Base-by-base conservation (phyloP, 2,329 filamentous ascomycete species). In the Alternaria triticina region DNA sequence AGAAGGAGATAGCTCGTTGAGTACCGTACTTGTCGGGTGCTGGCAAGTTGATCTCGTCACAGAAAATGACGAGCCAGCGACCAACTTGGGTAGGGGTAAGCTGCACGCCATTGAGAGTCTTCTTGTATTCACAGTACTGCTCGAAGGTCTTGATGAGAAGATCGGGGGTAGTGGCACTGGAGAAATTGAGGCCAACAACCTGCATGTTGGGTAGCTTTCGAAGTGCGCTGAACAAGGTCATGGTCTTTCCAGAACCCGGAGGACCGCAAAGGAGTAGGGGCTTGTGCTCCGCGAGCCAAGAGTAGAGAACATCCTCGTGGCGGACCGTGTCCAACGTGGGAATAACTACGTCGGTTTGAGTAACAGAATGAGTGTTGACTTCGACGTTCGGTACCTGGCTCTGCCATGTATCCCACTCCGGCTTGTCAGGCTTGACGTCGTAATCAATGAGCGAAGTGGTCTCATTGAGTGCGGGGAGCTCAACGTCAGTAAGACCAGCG, bases 111-210 rank as follows among this genome's bases (percentile, higher is more conserved):
- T 96, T 98, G 51, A 98, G 84, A 0, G 96, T 98, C 87, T 99
- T 99, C 85, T 95, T 96, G 83, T 99, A 99, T 82, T 99, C 96
- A 82, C 96, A 99, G 81, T 99, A 97, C 79, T 99, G 96, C 82
- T 99, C 96, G 71, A 99, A 97, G 0, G 96, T 99, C 86, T 99
- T 99, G 84, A 99, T 94, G 66, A 99, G 88, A 27, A 99, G 88
- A 80, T 99, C 96, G 1, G 96, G 96, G 0, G 96, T 99, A 0
- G 96, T 99, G 1, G 96, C 96, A 73, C 96, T 99, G 5, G 96
- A 99, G 81, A 99, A 99, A 82, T 99, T 99, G 78, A 99, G 92
- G 52, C 96, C 96, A 30, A 99, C 96, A 61, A 97, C 94, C 81
- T 99, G 96, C 94, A 99, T 97, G 78, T 97, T 97, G 4, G 95